A percentile compares a stretch with the other conserved stretches of the same genome.
These are phyloP conservation scores for Triticum turgidum DNA, from an alignment of 176 grass and related monocot genomes.

Conservation along the genomic window DNA sequence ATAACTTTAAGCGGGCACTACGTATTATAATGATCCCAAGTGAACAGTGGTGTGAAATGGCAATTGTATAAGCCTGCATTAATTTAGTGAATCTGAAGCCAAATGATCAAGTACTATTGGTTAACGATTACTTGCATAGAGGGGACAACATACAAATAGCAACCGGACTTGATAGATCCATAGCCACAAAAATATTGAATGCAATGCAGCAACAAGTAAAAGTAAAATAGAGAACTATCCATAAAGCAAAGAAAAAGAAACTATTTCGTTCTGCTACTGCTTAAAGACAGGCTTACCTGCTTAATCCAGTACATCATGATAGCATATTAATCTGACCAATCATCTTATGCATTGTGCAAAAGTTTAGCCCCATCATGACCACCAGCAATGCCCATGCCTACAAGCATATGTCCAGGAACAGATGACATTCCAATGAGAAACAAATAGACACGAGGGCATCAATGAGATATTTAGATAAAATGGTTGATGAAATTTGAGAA, in stretches of 20 bases:
- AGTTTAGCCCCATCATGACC: neutral
- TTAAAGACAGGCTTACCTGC: neutral
- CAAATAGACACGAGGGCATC: neutral
- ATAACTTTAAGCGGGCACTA: neutral
- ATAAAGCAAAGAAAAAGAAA: neutral
- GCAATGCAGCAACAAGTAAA: neutral
- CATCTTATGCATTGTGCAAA: neutral
- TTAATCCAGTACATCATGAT: neutral
- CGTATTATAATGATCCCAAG: neutral
- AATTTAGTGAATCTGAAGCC: neutral
- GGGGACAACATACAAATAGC: neutral
- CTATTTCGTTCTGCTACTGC: neutral
- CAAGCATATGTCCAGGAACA: neutral
- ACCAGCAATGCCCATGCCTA: neutral
- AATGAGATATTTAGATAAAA: neutral
- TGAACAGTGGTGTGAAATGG: neutral
- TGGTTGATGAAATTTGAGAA: no score
- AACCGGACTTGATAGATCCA: neutral
- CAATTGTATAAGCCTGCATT: neutral
- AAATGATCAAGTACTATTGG: no score
- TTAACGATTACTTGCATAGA: neutral
- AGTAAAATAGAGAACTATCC: neutral
- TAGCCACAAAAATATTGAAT: neutral
- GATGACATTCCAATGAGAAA: no score
- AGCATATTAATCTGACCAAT: neutral